Base-by-base conservation (phyloP, 179 eudicot genomes). In the Camellia oleifera region DNA sequence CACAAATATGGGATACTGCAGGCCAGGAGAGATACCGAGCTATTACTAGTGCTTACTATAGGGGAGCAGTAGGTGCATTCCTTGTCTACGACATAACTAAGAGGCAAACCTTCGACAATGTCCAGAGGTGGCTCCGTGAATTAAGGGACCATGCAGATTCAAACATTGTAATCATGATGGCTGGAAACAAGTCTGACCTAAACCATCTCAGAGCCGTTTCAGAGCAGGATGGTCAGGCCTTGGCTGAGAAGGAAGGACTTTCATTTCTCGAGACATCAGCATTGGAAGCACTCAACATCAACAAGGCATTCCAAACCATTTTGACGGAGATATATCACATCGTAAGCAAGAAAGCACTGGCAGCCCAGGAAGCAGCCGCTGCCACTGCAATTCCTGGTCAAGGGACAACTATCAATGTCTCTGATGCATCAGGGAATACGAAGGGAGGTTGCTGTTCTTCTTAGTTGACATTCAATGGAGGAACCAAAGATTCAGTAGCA, bases 181-280 rank as follows among this genome's bases (percentile, higher is more conserved):
- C 92, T 48, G 97, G 97, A 76, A 93, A 93, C 89, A 93, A 93
- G 85, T 89, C 94, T 4, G 97, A 93, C 84, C 83, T 93, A 75
- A 90, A 87, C 80, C 98, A 93, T 87, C 98, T 93, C 50, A 85
- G 97, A 81, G 90, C 92, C 4, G 92, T 92, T 11, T 73, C 89
- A 7, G 98, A 93, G 83, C 87, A 92, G 68, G 98, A 93, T 65
- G 98, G 97, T 3, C 91, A 85, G 44, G 76, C 92, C 72, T 87
- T 93, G 90, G 93, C 98, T 67, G 98, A 93, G 85, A 92, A 85
- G 72, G 98, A 93, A 86, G 97, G 94, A 14, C 92, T 93, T 32
- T 91, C 98, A 1, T 93, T 93, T 82, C 96, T 93, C n/a, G 96
- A 93, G 80, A 93, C 97, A n/a, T 93, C 97, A 4, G 97, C 97